A percentile compares a stretch with the other conserved stretches of the same genome.
Conservation (phyloP, 495 filamentous ascomycete species). For the Aspergillus hancockii region DNA sequence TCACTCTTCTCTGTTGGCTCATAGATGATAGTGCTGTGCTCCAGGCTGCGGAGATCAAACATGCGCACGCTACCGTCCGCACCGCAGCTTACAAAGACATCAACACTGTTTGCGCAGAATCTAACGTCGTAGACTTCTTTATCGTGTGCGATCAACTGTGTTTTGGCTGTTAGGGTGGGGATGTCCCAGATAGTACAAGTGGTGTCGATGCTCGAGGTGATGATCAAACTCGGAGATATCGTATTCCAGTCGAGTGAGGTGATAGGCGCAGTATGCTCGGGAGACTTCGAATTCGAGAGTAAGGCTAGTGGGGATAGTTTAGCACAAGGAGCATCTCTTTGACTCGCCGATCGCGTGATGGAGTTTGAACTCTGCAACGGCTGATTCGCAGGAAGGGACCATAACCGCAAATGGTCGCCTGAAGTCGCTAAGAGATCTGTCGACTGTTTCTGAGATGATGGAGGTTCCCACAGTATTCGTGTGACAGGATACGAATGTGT, state of each 20-base stretch:
- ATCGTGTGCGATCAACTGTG: conserved; percentile 96
- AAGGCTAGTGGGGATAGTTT: conserved; percentile 94
- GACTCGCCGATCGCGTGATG: conserved; percentile 68
- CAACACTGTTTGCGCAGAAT: conserved; percentile 93
- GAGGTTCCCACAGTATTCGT: conserved; percentile 93
- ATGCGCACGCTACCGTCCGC: conserved; percentile 98
- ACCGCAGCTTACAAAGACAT: conserved; percentile 96
- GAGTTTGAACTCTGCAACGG: conserved; percentile 60
- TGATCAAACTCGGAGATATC: conserved; percentile 92
- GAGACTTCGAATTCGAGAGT: conserved; percentile 95
- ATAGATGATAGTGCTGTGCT: conserved; percentile 99
- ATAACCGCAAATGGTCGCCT: conserved; percentile 92
- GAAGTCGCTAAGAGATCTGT: conserved; percentile 96
- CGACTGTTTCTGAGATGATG: conserved; percentile 93
- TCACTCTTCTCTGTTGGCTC: conserved; percentile 90
- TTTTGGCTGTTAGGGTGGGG: conserved; percentile 95
- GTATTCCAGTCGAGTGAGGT: conserved; percentile 98
- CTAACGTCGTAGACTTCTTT: conserved; percentile 99
- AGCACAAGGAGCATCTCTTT: conserved; percentile 65
- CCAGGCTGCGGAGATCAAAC: conserved; percentile 95
- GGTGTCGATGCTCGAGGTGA: conserved; percentile 97
- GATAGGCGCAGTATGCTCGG: conserved; percentile 94
- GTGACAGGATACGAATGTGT: conserved; percentile 98
- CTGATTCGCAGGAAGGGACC: conserved; percentile 74
- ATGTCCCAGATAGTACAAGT: conserved; percentile 99